phyloP scores from a whole-genome alignment of 1,284 basidiomycete genomes.

The Chalciporus sp. region DNA sequence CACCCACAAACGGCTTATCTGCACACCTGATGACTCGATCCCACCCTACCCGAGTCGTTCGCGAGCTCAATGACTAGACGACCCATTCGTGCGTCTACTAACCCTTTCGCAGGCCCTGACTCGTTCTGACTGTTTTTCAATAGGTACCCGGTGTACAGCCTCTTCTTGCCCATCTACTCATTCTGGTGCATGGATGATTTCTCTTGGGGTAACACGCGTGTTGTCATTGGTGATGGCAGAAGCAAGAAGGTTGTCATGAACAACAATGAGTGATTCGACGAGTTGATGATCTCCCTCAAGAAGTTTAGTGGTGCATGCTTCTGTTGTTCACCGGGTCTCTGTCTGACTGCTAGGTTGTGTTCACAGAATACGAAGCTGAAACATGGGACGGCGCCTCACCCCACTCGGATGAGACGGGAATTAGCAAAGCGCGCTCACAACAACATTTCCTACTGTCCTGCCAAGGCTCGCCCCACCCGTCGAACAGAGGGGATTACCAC shows the following conservation, averaged over 20 bases:
- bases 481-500: conserved; percentile 79
- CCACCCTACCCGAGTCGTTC: no score
- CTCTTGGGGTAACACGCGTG: conserved; percentile 94
- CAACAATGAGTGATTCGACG: conserved; percentile 95
- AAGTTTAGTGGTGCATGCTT: conserved; percentile 85
- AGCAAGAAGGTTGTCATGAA: conserved; percentile 96
- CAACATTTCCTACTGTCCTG: conserved; percentile 50
- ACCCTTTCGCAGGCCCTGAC: no score
- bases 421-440: conserved; percentile 58
- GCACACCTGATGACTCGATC: no score
- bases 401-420: conserved; percentile 73
- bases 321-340: conserved; percentile 3
- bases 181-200: conserved; percentile 99
- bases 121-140: conserved; percentile 1
- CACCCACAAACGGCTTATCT: no score
- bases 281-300: conserved; percentile 97
- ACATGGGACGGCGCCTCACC: conserved; percentile 83
- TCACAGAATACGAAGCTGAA: conserved; percentile 85
- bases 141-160: conserved; percentile 92
- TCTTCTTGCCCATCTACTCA: conserved; percentile 97
- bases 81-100: no score
- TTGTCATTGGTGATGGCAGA: conserved; percentile 95
- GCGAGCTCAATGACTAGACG: no score
- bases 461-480: conserved; percentile 64
- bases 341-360: conserved; percentile 9